These are phyloP conservation scores for Suillus brevipes DNA, from an alignment of 768 basidiomycete genomes.

Conservation along the genomic window DNA sequence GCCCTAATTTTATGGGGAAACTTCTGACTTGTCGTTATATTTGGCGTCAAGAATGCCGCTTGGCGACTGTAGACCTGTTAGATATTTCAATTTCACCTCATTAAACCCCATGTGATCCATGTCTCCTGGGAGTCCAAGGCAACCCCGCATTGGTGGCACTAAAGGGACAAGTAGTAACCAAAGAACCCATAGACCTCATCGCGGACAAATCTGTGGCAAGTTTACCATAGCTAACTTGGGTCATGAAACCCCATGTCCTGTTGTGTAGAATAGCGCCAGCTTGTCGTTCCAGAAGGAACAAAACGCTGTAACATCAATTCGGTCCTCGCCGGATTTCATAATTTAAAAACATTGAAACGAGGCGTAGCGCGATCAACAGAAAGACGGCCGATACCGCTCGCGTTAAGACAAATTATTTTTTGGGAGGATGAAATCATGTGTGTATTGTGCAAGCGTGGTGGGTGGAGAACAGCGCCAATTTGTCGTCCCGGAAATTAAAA, in stretches of 20 bases:
- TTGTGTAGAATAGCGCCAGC: neutral
- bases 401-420: neutral
- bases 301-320: neutral
- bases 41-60: neutral
- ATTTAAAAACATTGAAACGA: neutral
- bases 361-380: neutral
- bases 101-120: neutral
- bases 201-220: neutral
- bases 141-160: neutral
- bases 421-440: neutral
- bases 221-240: neutral
- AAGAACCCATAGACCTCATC: neutral
- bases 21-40: neutral
- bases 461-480: neutral
- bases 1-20: neutral
- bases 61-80: neutral
- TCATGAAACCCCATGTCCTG: neutral
- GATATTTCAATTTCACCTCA: neutral
- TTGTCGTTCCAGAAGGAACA: neutral
- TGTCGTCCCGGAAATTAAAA: conserved; percentile 6
- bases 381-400: neutral
- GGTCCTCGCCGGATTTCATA: conserved; percentile 5
- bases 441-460: neutral
- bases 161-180: neutral
- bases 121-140: neutral